Evolutionary conservation across 176 grass and related monocot species (phyloP).

Genomic region (Hordeum marinum): DNA sequence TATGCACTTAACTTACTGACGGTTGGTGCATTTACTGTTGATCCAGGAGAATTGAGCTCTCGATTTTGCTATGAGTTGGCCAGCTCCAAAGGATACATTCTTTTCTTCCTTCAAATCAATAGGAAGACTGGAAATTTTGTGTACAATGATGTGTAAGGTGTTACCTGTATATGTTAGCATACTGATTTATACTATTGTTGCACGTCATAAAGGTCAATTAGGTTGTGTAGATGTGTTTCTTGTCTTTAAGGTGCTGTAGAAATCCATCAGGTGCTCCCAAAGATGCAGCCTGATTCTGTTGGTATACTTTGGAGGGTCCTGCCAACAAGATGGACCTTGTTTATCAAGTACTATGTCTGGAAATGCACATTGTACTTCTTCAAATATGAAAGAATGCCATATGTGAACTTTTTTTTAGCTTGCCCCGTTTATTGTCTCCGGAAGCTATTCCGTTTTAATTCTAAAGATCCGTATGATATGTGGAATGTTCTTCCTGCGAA

Average conservation of each 20-base stretch:
- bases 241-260: conserved; percentile 32
- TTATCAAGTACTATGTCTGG: not conserved
- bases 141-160: conserved; percentile 32
- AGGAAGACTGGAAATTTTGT: conserved; percentile 37
- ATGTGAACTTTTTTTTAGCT: not conserved
- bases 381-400: not conserved
- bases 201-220: conserved; percentile 20
- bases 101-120: not conserved
- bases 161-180: conserved; percentile 7
- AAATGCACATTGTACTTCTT: not conserved
- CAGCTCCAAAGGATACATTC: conserved; percentile 28
- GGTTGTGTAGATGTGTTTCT: conserved; percentile 11
- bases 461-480: not conserved
- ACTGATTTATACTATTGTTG: conserved; percentile 25
- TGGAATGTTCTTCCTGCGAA: not conserved
- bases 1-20: conserved; percentile 3
- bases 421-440: not conserved
- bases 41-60: conserved; percentile 37
- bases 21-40: conserved; percentile 12
- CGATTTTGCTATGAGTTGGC: conserved; percentile 17
- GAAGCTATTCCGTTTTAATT: not conserved
- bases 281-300: conserved; percentile 24
- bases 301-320: not conserved
- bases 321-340: not conserved
- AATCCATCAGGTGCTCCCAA: conserved; percentile 21